Base-by-base conservation (phyloP, 441 rosid species). In the Aleurites moluccanus region DNA sequence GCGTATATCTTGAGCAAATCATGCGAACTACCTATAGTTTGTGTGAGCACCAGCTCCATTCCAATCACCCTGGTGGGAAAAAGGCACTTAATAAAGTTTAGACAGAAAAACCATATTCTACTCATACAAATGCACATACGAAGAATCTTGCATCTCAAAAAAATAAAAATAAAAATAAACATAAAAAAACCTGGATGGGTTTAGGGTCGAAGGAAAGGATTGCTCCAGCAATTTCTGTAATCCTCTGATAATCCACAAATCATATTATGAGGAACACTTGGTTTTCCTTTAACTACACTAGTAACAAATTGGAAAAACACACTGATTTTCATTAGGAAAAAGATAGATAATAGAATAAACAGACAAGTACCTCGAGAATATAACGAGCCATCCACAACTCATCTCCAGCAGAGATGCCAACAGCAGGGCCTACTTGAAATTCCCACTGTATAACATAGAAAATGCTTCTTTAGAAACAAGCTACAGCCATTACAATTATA, bases 41-140 rank as follows among this genome's bases (percentile, higher is more conserved):
- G 91, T 85, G 81, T 93, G 98, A 25, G 98, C 97, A 25, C 97
- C 97, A 44, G 98, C 97, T 11, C 95, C 97, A 53, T 91, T 91
- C 97, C 95, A 91, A 47, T 93, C 95, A 53, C 97, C 97, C 70
- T 81, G 53, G 52, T 3, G 10, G 52, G 44, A 40, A 5, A 40
- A 47, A 47, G 52, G 45, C 45, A 42, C 9, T 42, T 10, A 42
- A 7, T 44, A 9, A 44, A 42, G 7, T 42, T 16, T 0, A 38
- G 8, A 44, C 9, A 11, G 45, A 2, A 18, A 56, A 44, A 62
- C 30, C 69, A 65, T n/a, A 44, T 44, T 44, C 47, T 10, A 44
- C 47, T 2, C 47, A 44, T 15, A 47, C 16, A 14, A 4, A 47
- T 14, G 3, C 4, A 10, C 45, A 42, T 3, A 42, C 7, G 45